These are phyloP conservation scores for Yamadazyma nakazawae DNA, from an alignment of 805 yeast genomes.

Conservation along the genomic window DNA sequence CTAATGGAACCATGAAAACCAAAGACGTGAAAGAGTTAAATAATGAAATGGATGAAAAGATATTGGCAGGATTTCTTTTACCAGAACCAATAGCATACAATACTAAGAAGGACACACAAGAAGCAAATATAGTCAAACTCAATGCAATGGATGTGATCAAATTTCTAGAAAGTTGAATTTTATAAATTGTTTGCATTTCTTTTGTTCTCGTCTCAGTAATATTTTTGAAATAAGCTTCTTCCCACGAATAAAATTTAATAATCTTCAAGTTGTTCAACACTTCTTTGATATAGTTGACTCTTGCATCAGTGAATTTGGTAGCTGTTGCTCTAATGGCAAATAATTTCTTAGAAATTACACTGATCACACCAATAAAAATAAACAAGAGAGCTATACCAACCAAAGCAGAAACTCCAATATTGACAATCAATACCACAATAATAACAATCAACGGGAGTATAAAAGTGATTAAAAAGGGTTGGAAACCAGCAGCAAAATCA, in stretches of 20 bases:
- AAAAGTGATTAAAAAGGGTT: constrained; percentile 60
- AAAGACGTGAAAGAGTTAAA: constrained; percentile 61
- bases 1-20: constrained; percentile 67
- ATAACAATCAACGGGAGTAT: constrained; percentile 64
- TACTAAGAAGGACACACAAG: constrained; percentile 52
- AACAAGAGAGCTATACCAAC: constrained; percentile 62
- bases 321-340: constrained; percentile 56
- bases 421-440: constrained; percentile 58
- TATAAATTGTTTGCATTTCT: constrained; percentile 62
- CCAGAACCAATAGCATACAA: constrained; percentile 30
- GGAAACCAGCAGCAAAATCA: constrained; percentile 70
- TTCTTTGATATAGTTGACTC: constrained; percentile 77
- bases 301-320: constrained; percentile 63
- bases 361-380: constrained; percentile 48
- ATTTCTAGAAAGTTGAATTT: constrained; percentile 64
- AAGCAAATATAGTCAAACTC: constrained; percentile 65
- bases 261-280: constrained; percentile 72
- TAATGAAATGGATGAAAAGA: constrained; percentile 68
- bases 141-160: constrained; percentile 60
- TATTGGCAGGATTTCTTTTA: constrained; percentile 51
- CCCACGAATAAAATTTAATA: constrained; percentile 92
- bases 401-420: constrained; percentile 70
- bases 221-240: constrained; percentile 62
- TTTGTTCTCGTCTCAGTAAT: constrained; percentile 52
- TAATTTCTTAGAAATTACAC: constrained; percentile 47